Evolutionary conservation across 768 basidiomycete genomes (phyloP), one percentile per base, ranked within the genome.

Genomic region (Mrakia blollopis): DNA sequence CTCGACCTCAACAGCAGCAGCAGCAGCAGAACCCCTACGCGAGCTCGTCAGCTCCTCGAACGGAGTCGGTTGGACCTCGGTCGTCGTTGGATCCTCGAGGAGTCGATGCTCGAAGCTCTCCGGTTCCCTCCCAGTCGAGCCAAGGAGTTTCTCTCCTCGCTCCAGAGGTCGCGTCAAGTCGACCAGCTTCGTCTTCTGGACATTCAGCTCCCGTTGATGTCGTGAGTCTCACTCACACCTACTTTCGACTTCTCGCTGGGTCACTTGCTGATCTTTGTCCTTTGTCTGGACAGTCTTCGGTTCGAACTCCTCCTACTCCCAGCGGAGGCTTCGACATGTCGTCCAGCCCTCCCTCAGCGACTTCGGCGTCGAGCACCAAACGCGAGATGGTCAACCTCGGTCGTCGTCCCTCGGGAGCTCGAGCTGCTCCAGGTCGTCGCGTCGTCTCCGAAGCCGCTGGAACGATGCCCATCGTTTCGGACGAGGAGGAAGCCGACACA

Each of bases 391-490:
- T 47, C 18, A 61, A 60, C 35, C 76, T 77, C 18, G 76, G 76
- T 23, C 76, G 76, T 21, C 76, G 76, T 23, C 76, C 76, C 0
- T 77, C 76, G 2, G 76, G 76, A 25, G 76, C 76, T 16, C 71
- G 76, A 39, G 76, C 71, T 37, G 61, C 76, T 52, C 76, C 76
- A 14, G 41, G 71, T 23, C 61, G 76, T 11, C 62, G 76, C 25
- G 63, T 68, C 47, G 52, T 72, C 25, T 73, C 72, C 4, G 76
- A 63, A 41, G 62, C 76, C 8, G 61, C 63, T 11, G 32, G 57
- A 21, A 65, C 70, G 28, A 77, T 77, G 76, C 60, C 78, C 6
- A n/a, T 75, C 39, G 72, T 73, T n/a, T 67, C 62, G 35, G 74
- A 73, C 52, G 65, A 73, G 18, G 72, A 73, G 9, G 75, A 74